Evolutionary conservation across 257 asterid species (phyloP).

Genomic region (Plectranthus barbatus): DNA sequence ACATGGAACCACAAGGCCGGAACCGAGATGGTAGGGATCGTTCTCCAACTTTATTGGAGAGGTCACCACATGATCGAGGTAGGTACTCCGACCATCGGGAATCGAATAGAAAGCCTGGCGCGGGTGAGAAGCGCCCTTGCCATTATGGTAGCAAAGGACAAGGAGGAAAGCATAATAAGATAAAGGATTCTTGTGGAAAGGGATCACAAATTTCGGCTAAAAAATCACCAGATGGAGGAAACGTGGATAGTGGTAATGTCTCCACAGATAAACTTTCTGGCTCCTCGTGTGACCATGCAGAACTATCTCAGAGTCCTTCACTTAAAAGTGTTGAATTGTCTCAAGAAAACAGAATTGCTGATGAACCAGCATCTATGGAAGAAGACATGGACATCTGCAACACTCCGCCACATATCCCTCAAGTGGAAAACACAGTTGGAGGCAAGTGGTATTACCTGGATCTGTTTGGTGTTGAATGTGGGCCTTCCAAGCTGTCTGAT

Average conservation of each 20-base stretch:
- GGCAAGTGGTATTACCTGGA: constrained; percentile 95
- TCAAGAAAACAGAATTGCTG: constrained; percentile 51
- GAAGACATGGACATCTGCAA: constrained; percentile 99
- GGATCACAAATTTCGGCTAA: constrained; percentile 32
- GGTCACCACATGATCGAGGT: constrained; percentile 57
- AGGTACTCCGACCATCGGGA: constrained; percentile 39
- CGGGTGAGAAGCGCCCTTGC: constrained; percentile 40
- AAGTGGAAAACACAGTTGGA: constrained; percentile 38
- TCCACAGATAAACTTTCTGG: constrained; percentile 32
- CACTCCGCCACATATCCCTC: constrained; percentile 90
- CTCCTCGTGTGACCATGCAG: constrained; percentile 24
- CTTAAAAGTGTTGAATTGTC: constrained; percentile 31
- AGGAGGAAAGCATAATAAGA: constrained; percentile 49
- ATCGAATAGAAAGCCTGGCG: constrained; percentile 44
- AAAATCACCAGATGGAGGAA: constrained; percentile 48
- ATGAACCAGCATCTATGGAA: constrained; percentile 87
- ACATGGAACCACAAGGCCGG: constrained; percentile 52
- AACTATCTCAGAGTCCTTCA: constrained; percentile 29
- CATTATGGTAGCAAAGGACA: constrained; percentile 46
- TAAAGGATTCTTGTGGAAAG: constrained; percentile 40
- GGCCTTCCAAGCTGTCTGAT: constrained; percentile 78
- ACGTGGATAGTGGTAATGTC: constrained; percentile 26
- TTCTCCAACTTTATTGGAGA: constrained; percentile 48
- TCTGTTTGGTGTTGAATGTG: constrained; percentile 67
- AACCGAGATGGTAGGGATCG: constrained; percentile 54